Evolutionary conservation across 805 yeast genomes (phyloP).

Genomic region (Saturnispora besseyi): DNA sequence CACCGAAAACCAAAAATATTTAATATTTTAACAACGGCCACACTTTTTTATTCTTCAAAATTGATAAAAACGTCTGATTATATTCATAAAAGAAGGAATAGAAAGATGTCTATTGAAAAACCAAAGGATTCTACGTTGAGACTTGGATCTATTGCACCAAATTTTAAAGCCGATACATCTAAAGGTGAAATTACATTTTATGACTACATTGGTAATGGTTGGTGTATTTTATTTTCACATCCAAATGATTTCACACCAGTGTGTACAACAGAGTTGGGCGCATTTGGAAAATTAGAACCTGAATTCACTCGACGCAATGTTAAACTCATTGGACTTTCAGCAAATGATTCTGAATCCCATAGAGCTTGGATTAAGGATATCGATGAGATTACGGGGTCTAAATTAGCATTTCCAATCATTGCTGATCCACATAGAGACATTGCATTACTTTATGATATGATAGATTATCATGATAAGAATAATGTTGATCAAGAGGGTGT

Average conservation of each 20-base stretch:
- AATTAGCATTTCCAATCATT: conserved; percentile 55
- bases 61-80: neutral
- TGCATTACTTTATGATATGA: conserved; percentile 58
- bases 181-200: conserved; percentile 7
- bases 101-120: conserved; percentile 32
- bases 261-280: conserved; percentile 73
- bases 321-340: conserved; percentile 59
- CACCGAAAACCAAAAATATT: no score
- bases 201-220: conserved; percentile 9
- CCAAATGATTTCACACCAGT: conserved; percentile 77
- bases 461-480: conserved; percentile 59
- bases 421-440: conserved; percentile 57
- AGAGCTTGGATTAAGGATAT: conserved; percentile 64
- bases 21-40: no score
- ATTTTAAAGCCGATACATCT: conserved; percentile 56
- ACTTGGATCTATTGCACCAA: conserved; percentile 60
- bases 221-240: conserved; percentile 47
- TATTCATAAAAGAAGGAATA: neutral
- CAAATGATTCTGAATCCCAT: conserved; percentile 55
- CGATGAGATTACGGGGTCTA: conserved; percentile 53
- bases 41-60: no score
- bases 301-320: conserved; percentile 59
- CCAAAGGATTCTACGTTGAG: conserved; percentile 34
- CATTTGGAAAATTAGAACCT: conserved; percentile 61
- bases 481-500: conserved; percentile 57